Conservation (phyloP, 306 rosid genomes). For the Castanea crenata region DNA sequence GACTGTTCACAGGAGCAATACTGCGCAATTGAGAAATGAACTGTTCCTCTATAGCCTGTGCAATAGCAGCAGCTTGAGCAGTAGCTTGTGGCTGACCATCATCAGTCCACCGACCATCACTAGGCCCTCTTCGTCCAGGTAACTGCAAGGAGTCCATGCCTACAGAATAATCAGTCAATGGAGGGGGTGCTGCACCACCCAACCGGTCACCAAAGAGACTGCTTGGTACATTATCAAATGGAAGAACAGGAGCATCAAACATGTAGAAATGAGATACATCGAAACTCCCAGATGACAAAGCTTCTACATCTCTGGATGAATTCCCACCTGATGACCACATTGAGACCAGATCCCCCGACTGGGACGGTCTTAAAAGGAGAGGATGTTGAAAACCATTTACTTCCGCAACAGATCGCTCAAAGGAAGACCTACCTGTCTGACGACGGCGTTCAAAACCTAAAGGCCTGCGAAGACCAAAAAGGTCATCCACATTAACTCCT, state of each 20-base stretch:
- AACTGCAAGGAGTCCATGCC: conserved; percentile 90
- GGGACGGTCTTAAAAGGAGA: conserved; percentile 81
- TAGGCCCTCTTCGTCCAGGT: conserved; percentile 77
- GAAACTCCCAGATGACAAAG: conserved; percentile 73
- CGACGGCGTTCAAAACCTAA: conserved; percentile 93
- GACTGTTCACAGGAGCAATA: conserved; percentile 46
- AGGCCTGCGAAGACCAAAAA: conserved; percentile 78
- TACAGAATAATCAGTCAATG: conserved; percentile 89
- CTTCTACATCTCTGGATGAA: conserved; percentile 68
- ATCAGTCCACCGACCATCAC: conserved; percentile 98
- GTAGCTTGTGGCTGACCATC: conserved; percentile 97
- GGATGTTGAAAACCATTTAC: conserved; percentile 96
- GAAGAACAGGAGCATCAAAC: conserved; percentile 94
- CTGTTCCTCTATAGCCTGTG: conserved; percentile 87
- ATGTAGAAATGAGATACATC: conserved; percentile 89
- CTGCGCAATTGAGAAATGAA: conserved; percentile 63
- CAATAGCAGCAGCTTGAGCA: conserved; percentile 81
- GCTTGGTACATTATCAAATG: conserved; percentile 65
- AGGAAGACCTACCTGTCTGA: conserved; percentile 83
- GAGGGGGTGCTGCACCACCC: conserved; percentile 90
- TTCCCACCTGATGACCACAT: conserved; percentile 76
- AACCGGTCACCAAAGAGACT: conserved; percentile 81
- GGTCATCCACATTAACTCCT: conserved; percentile 96
- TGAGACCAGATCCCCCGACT: conserved; percentile 70
- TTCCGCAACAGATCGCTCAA: conserved; percentile 83